A percentile compares a stretch with the other conserved stretches of the same genome.
Conservation (phyloP, 352 stramenopile species). For the Globisporangium orthogonon region DNA sequence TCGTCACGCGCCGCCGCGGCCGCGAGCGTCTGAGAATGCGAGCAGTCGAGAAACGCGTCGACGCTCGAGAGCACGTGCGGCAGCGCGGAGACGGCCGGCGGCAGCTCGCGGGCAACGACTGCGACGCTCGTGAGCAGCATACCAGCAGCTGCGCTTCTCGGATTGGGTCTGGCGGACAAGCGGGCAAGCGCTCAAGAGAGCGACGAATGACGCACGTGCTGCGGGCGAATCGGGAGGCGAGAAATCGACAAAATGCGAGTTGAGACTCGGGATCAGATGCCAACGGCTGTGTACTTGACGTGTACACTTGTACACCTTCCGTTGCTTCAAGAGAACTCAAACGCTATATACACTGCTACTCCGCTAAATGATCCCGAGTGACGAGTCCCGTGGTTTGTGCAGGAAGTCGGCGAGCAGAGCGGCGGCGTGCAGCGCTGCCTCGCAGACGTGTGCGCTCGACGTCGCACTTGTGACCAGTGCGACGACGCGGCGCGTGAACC, state of each 20-base stretch:
- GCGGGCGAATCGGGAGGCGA: not conserved
- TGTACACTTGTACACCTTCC: no score
- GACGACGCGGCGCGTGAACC: not conserved
- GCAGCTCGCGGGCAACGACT: not conserved
- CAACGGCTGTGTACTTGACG: no score
- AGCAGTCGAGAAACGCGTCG: not conserved
- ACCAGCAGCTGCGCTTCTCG: no score
- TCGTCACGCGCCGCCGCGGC: not conserved
- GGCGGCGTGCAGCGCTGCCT: not conserved
- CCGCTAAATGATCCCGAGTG: constrained; percentile 2
- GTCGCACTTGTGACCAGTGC: not conserved
- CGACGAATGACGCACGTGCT: not conserved
- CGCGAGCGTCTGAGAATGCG: not conserved
- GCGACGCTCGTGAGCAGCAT: not conserved
- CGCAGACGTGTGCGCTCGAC: not conserved
- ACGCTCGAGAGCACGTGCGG: not conserved
- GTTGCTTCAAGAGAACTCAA: not conserved
- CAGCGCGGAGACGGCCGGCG: not conserved
- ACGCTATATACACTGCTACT: not conserved
- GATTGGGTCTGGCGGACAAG: no score
- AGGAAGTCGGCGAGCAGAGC: not conserved
- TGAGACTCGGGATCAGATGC: no score
- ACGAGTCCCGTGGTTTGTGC: constrained; percentile 1
- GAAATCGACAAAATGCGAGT: not conserved
- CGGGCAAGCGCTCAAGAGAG: no score